Conservation (phyloP, 805 yeast genomes). For the Torulaspora delbrueckii region DNA sequence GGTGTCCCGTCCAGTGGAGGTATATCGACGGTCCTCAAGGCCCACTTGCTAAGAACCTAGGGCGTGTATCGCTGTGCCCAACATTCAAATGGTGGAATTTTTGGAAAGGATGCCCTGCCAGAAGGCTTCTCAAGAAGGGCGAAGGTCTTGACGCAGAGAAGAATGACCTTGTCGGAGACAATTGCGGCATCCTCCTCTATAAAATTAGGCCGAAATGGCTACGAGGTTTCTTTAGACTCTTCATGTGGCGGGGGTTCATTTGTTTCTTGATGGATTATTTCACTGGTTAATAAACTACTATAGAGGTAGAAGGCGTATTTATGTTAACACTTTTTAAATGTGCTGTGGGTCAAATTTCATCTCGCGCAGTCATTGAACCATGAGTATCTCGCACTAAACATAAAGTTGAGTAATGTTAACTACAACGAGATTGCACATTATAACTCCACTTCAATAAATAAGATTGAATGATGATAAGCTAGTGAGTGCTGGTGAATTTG, state of each 20-base stretch:
- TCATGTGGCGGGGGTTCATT: constrained; percentile 60
- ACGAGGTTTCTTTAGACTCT: constrained; percentile 42
- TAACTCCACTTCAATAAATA: too few relatives aligned
- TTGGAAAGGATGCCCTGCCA: constrained; percentile 73
- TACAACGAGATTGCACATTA: too few relatives aligned
- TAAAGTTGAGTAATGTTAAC: neutral
- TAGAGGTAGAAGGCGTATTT: neutral
- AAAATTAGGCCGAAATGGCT: constrained; percentile 50
- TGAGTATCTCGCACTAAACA: neutral
- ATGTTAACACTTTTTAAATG: neutral
- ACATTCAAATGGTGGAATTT: constrained; percentile 90
- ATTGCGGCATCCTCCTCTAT: constrained; percentile 65
- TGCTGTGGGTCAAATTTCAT: neutral
- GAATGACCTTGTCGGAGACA: constrained; percentile 59
- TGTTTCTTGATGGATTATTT: constrained; percentile 49
- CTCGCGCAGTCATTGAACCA: neutral
- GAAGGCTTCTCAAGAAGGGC: constrained; percentile 72
- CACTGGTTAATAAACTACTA: constrained; percentile 27
- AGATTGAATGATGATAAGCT: too few relatives aligned
- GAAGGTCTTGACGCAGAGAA: constrained; percentile 69
- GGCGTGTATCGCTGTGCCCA: constrained; percentile 71
- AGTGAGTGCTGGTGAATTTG: neutral
- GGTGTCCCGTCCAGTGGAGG: constrained; percentile 85
- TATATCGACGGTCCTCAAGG: constrained; percentile 93
- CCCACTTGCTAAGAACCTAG: constrained; percentile 73